These are phyloP conservation scores for Metrosideros polymorpha DNA, from an alignment of 441 rosid genomes.

Conservation along the genomic window DNA sequence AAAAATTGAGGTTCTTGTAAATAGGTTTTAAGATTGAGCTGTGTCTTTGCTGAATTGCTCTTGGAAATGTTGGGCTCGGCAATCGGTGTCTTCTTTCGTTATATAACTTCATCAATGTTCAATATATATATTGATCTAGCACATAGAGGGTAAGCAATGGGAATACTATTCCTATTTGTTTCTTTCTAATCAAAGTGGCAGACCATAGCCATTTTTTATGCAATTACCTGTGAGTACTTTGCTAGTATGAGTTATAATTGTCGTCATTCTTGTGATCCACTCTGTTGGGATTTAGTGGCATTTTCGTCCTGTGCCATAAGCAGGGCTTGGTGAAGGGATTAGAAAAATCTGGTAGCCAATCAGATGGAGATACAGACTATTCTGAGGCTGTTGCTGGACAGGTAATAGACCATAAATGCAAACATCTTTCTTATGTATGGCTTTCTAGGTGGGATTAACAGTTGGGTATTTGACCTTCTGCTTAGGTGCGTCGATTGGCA, in stretches of 20 bases:
- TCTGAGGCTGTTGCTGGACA: slow-evolving; percentile 36
- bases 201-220: not conserved
- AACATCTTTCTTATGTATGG: not conserved
- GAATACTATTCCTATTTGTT: not conserved
- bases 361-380: slow-evolving; percentile 43
- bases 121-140: not conserved
- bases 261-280: not conserved
- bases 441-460: not conserved
- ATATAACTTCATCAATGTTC: not conserved
- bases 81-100: not conserved
- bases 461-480: not conserved
- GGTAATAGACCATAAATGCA: not conserved
- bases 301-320: not conserved
- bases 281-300: not conserved
- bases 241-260: not conserved
- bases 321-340: slow-evolving; percentile 46
- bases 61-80: not conserved
- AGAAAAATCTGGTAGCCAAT: slow-evolving; percentile 43
- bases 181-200: not conserved
- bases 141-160: not conserved
- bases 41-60: not conserved
- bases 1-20: not conserved
- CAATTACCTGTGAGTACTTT: not conserved
- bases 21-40: not conserved
- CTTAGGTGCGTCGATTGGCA: slow-evolving; percentile 36